Conservation (phyloP, 148 eudicot genomes). For the Fagopyrum esculentum region DNA sequence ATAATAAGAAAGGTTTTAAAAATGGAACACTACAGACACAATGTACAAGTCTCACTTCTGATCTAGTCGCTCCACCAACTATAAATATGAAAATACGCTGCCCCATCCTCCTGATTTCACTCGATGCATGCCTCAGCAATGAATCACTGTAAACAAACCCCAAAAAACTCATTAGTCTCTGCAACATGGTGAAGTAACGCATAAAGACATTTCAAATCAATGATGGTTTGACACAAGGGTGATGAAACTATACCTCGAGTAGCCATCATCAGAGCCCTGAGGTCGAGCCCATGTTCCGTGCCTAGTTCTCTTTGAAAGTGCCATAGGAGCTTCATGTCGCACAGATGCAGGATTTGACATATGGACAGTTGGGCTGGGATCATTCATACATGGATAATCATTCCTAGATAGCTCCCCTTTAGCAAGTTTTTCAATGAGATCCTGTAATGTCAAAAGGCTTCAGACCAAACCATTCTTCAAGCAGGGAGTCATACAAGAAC, state of each 20-base stretch:
- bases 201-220: neutral
- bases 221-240: neutral
- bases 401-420: constrained; percentile 80
- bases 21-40: neutral
- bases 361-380: constrained; percentile 82
- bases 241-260: constrained; percentile 54
- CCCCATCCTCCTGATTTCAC: constrained; percentile 83
- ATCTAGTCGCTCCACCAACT: constrained; percentile 91
- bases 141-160: constrained; percentile 56
- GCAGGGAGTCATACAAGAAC: neutral
- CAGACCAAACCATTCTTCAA: neutral
- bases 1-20: neutral
- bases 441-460: constrained; percentile 38
- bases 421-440: constrained; percentile 74
- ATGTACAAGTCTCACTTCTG: constrained; percentile 48
- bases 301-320: constrained; percentile 81
- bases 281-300: constrained; percentile 96
- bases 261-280: constrained; percentile 91
- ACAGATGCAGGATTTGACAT: constrained; percentile 49
- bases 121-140: constrained; percentile 70
- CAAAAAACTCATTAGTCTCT: neutral
- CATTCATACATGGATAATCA: constrained; percentile 94
- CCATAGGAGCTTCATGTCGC: constrained; percentile 45
- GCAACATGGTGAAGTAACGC: neutral
- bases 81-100: constrained; percentile 84